A percentile compares a stretch with the other conserved stretches of the same genome.
Evolutionary conservation across 2,329 filamentous ascomycete species (phyloP).

Genomic region (Aspergillus melleus): DNA sequence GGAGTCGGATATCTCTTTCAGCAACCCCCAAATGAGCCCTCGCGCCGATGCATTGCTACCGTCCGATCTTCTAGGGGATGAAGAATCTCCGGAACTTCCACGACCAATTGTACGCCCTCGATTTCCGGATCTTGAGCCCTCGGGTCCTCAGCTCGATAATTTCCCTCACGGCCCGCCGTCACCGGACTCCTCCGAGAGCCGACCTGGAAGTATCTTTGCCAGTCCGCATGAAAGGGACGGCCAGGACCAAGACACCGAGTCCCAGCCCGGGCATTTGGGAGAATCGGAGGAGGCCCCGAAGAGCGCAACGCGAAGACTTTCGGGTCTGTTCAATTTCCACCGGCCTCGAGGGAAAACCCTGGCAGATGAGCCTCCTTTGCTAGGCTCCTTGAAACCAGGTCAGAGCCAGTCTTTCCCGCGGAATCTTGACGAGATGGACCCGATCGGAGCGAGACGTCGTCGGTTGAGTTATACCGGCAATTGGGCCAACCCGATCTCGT

Average conservation of each 20-base stretch:
- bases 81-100: conserved; percentile 44
- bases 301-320: conserved; percentile 55
- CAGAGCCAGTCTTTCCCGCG: conserved; percentile 67
- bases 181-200: conserved; percentile 46
- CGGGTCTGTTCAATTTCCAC: conserved; percentile 58
- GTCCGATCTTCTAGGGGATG: conserved; percentile 61
- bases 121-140: conserved; percentile 31
- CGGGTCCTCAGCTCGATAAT: conserved; percentile 31
- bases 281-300: conserved; percentile 37
- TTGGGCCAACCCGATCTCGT: conserved; percentile 53
- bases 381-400: conserved; percentile 59
- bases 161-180: conserved; percentile 43
- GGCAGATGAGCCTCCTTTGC: conserved; percentile 57
- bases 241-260: conserved; percentile 38
- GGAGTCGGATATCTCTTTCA: conserved; percentile 56
- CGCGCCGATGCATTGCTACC: conserved; percentile 62
- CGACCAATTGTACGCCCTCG: conserved; percentile 28
- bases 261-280: conserved; percentile 33
- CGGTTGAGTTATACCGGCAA: conserved; percentile 59
- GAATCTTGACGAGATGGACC: conserved; percentile 52
- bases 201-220: conserved; percentile 46
- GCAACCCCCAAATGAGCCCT: conserved; percentile 64
- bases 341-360: conserved; percentile 62
- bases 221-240: conserved; percentile 44
- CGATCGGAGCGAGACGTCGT: conserved; percentile 51